phyloP scores from a whole-genome alignment of 1,139 yeast species.

The Candida sanyaensis region DNA sequence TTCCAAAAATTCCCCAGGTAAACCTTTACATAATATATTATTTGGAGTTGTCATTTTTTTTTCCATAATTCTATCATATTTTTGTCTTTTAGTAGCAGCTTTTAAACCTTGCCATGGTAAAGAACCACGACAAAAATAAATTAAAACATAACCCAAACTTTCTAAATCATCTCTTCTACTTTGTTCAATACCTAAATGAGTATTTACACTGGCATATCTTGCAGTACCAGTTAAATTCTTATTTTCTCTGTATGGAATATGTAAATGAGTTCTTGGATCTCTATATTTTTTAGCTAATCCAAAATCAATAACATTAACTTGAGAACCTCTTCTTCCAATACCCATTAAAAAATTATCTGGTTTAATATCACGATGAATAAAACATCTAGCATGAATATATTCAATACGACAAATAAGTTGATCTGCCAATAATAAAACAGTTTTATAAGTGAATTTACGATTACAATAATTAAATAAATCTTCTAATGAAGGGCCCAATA shows the following conservation, averaged over 20 bases:
- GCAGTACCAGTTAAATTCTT: constrained; percentile 98
- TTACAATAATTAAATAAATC: constrained; percentile 96
- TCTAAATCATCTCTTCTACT: constrained; percentile 96
- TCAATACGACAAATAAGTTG: constrained; percentile 94
- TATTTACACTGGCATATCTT: constrained; percentile 91
- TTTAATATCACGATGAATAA: constrained; percentile 89
- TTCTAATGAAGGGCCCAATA: constrained; percentile 93
- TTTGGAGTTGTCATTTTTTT: constrained; percentile 93
- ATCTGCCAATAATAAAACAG: constrained; percentile 89
- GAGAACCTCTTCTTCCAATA: constrained; percentile 91
- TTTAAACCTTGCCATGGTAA: constrained; percentile 99
- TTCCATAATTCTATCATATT: constrained; percentile 95
- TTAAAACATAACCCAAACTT: constrained; percentile 91
- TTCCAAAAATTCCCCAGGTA: constrained; percentile 87
- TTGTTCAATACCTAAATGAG: constrained; percentile 96
- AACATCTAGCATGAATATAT: constrained; percentile 92
- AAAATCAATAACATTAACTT: constrained; percentile 94
- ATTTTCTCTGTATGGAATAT: constrained; percentile 94
- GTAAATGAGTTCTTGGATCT: constrained; percentile 94
- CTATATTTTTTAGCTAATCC: constrained; percentile 95
- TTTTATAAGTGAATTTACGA: constrained; percentile 88
- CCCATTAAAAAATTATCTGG: constrained; percentile 98
- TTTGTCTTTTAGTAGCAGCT: constrained; percentile 96
- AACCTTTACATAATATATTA: constrained; percentile 85
- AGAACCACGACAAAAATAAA: constrained; percentile 92